Evolutionary conservation across 2,329 filamentous ascomycete genomes (phyloP), one percentile per base, ranked within the genome.

Genomic region (Fusarium dlaminii): DNA sequence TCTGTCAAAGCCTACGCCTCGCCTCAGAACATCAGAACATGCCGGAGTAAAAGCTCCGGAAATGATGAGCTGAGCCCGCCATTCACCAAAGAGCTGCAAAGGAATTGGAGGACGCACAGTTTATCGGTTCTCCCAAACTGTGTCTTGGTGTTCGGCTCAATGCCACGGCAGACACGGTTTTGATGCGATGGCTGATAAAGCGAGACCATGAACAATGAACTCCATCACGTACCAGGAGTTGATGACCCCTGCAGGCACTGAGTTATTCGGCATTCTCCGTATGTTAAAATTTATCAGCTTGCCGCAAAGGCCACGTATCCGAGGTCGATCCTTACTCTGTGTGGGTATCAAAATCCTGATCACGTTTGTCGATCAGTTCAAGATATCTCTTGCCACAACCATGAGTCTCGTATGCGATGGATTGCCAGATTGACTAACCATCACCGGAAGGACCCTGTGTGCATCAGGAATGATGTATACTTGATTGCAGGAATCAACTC

Each of bases 41-140:
- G 13, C 20, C 72, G 72, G 72, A 51, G 24, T 14, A 63, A 69
- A 73, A 45, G 49, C 68, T 74, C 72, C 72, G 72, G 34, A 17
- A 17, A 29, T 3, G 4, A 27, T 52, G 13, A 12, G 8, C 27
- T 30, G 51, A 40, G 32, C 3, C 3, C 6, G 32, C 20, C 11
- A 8, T 10, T 17, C 9, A 24, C 8, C 15, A 36, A 30, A 20
- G 12, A 29, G 12, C 40, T 15, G 14, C 40, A 24, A 27, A 4
- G 17, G 34, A 55, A n/a, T 8, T 29, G 8, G 9, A 54, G 8
- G 11, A 29, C 0, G 7, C 14, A 39, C 24, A 55, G 51, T 40
- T n/a, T 5, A 22, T 6, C 6, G 14, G 22, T 30, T 18, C 15
- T 39, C 3, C 11, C 8, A 55, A 8, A 55, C 34, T 40, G 24